phyloP scores from a whole-genome alignment of 805 yeast genomes.

The Saccharomycopsis amapae region DNA sequence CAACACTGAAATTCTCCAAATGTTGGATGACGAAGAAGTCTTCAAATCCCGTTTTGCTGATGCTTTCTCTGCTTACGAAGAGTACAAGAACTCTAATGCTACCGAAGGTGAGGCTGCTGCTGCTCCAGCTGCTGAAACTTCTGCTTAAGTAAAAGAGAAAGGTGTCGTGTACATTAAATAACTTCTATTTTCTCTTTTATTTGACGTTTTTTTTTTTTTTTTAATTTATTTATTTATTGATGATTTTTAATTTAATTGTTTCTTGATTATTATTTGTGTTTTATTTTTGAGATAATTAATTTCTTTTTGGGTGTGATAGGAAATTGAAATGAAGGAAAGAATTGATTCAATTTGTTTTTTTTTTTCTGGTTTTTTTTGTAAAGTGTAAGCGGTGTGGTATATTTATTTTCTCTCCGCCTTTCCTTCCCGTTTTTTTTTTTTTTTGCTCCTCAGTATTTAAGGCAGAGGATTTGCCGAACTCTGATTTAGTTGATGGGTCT shows the following conservation, averaged over 20 bases:
- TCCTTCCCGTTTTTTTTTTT: no score
- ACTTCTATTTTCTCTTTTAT: not conserved
- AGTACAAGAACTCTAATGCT: conserved; percentile 54
- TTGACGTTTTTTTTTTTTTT: not conserved
- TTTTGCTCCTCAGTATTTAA: no score
- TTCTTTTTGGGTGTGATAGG: not conserved
- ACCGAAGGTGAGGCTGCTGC: conserved; percentile 24
- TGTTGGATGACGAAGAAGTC: conserved; percentile 83
- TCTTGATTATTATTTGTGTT: not conserved
- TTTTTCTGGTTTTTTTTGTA: no score
- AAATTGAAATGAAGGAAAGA: not conserved
- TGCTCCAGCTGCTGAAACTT: conserved; percentile 9
- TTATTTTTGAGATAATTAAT: not conserved
- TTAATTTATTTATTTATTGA: not conserved
- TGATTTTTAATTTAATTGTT: not conserved
- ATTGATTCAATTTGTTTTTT: not conserved
- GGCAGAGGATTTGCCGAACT: no score
- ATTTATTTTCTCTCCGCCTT: no score
- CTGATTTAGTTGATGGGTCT: not conserved
- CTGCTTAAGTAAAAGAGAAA: conserved; percentile 4
- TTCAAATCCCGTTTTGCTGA: conserved; percentile 89
- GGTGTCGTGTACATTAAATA: not conserved
- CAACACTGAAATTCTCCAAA: conserved; percentile 78
- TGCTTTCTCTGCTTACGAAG: conserved; percentile 91
- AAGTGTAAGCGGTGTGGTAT: no score